A percentile compares a stretch with the other conserved stretches of the same genome.
phyloP scores from a whole-genome alignment of 306 rosid species.

The Lagenaria siceraria region DNA sequence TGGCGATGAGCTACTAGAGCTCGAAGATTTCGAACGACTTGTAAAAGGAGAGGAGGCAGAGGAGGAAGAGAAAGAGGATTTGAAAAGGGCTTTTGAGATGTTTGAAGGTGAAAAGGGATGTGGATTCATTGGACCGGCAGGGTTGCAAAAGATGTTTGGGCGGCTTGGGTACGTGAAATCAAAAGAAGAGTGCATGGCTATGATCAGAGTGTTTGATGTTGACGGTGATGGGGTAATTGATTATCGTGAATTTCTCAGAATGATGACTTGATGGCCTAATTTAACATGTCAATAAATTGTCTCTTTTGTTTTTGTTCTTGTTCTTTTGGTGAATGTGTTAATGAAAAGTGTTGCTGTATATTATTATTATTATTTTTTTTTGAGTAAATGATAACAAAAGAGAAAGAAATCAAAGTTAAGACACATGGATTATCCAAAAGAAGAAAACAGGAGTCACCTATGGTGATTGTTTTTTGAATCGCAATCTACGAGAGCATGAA shows the following conservation, averaged over 20 bases:
- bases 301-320: background rate
- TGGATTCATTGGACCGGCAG: constrained; percentile 34
- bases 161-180: constrained; percentile 39
- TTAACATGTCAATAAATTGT: background rate
- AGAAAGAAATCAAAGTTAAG: no score
- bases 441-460: no score
- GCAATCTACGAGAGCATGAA: no score
- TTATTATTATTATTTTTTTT: no score
- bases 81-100: constrained; percentile 39
- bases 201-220: constrained; percentile 46
- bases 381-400: no score
- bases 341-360: background rate
- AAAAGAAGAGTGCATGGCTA: constrained; percentile 31
- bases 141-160: constrained; percentile 36
- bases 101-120: constrained; percentile 42
- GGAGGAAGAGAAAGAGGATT: constrained; percentile 20
- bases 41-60: constrained; percentile 16
- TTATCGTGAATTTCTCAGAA: constrained; percentile 38
- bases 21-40: constrained; percentile 25
- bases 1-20: constrained; percentile 34
- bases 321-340: background rate
- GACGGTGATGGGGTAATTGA: constrained; percentile 50
- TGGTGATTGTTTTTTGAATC: no score
- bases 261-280: background rate
- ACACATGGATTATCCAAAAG: no score